Percentiles rank a stretch among this genome's conserved stretches.
Conservation (phyloP, 495 filamentous ascomycete genomes). For the Pseudevernia furfuracea region DNA sequence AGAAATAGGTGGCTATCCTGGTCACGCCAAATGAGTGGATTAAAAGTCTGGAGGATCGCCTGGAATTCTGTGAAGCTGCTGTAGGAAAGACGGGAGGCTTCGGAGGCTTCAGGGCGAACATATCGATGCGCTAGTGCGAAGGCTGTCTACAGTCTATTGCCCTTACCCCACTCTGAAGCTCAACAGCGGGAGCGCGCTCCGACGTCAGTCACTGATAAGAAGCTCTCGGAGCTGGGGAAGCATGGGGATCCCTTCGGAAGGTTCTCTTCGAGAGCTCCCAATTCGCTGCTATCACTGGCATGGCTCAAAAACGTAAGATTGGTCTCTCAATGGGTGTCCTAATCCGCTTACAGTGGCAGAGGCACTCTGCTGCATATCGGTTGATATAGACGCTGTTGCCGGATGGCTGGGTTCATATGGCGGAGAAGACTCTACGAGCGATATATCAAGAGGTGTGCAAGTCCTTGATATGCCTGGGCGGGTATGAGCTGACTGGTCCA, state of each 20-base stretch:
- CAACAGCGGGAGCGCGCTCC: background rate
- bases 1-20: background rate
- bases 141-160: constrained; percentile 4
- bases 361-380: constrained; percentile 37
- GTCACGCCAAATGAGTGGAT: background rate
- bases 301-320: constrained; percentile 14
- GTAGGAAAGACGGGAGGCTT: too few species aligned
- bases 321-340: background rate
- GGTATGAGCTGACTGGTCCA: constrained; percentile 16
- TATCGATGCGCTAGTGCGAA: background rate
- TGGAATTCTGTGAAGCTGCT: background rate
- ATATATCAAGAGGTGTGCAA: constrained; percentile 52
- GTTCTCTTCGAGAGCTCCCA: background rate
- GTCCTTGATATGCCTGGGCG: background rate
- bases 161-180: constrained; percentile 10
- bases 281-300: background rate
- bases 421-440: constrained; percentile 61
- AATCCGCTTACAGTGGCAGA: constrained; percentile 23
- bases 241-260: background rate
- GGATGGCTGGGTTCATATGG: constrained; percentile 68
- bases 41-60: background rate
- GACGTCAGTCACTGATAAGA: constrained; percentile 16
- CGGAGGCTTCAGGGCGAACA: background rate
- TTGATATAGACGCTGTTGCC: constrained; percentile 54
- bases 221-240: background rate